A percentile compares a stretch with the other conserved stretches of the same genome.
Conservation (phyloP, 2,329 filamentous ascomycete genomes). For the Drechslera avenae region DNA sequence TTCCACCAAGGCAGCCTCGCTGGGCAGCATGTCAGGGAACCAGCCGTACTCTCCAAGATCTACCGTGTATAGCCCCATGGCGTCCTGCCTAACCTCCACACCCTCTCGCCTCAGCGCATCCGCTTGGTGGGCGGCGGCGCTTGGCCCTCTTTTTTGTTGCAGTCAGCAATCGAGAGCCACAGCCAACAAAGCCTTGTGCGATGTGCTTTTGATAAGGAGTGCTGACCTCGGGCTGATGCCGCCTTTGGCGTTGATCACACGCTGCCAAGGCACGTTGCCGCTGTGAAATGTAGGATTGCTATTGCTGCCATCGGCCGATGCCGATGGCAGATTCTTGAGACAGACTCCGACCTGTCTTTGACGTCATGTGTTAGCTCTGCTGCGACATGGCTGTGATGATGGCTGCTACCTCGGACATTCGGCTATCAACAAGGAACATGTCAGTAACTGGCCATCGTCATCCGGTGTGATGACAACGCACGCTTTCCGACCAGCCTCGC, state of each 20-base stretch:
- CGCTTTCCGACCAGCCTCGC: slow-evolving; percentile 73
- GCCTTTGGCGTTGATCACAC: slow-evolving; percentile 87
- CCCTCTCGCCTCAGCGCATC: slow-evolving; percentile 54
- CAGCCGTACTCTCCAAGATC: slow-evolving; percentile 55
- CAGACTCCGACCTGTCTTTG: slow-evolving; percentile 83
- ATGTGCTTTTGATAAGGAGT: slow-evolving; percentile 7
- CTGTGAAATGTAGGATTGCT: slow-evolving; percentile 65
- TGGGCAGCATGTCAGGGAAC: slow-evolving; percentile 58
- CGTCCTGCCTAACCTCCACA: slow-evolving; percentile 53
- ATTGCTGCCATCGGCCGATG: slow-evolving; percentile 49
- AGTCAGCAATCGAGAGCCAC: slow-evolving; percentile 26
- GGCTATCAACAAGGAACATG: slow-evolving; percentile 40
- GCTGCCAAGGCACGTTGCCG: slow-evolving; percentile 88
- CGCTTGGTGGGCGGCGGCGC: slow-evolving; percentile 55
- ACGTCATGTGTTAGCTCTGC: slow-evolving; percentile 48
- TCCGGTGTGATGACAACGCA: slow-evolving; percentile 50
- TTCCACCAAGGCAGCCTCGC: slow-evolving; percentile 49
- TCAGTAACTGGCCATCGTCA: slow-evolving; percentile 29
- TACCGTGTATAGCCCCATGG: slow-evolving; percentile 56
- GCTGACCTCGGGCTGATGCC: slow-evolving; percentile 80
- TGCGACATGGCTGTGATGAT: slow-evolving; percentile 14
- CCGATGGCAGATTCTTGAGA: slow-evolving; percentile 78
- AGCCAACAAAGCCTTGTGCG: slow-evolving; percentile 16
- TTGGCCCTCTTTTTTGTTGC: slow-evolving; percentile 49
- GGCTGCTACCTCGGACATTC: slow-evolving; percentile 53